Conservation (phyloP, 2,329 filamentous ascomycete genomes). For the Clarireedia hainanense region DNA sequence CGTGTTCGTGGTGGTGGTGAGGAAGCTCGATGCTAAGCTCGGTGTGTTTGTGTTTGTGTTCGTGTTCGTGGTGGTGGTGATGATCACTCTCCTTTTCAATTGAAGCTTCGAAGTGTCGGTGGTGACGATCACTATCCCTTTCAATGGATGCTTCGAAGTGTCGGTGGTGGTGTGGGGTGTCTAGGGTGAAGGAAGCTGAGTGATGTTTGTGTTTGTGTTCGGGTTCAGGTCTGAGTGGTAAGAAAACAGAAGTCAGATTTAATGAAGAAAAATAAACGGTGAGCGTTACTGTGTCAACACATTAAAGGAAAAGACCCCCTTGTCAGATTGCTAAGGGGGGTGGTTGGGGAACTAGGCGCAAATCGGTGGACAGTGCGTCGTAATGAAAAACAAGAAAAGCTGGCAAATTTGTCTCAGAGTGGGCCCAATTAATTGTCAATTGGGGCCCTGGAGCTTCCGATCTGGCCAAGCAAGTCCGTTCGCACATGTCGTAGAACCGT, state of each 20-base stretch:
- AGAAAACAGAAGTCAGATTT: constrained; percentile 17
- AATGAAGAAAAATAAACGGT: constrained; percentile 22
- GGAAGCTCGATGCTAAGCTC: constrained; percentile 33
- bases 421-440: constrained; percentile 10
- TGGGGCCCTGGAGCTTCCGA: constrained; percentile 4
- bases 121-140: constrained; percentile 7
- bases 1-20: constrained; percentile 16
- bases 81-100: constrained; percentile 6
- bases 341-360: background rate
- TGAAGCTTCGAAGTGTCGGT: background rate
- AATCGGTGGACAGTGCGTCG: constrained; percentile 10
- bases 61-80: constrained; percentile 14
- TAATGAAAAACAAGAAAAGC: constrained; percentile 9
- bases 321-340: constrained; percentile 13
- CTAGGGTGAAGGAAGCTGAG: constrained; percentile 42
- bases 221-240: constrained; percentile 9
- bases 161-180: constrained; percentile 29
- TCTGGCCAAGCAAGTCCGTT: constrained; percentile 3
- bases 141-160: constrained; percentile 16
- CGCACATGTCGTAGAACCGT: constrained; percentile 5
- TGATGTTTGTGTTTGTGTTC: constrained; percentile 33
- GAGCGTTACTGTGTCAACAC: constrained; percentile 36
- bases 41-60: constrained; percentile 10
- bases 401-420: constrained; percentile 11
- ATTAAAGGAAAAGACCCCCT: constrained; percentile 15